phyloP scores from a whole-genome alignment of 176 grass and related monocot species.

The Avena sativa region DNA sequence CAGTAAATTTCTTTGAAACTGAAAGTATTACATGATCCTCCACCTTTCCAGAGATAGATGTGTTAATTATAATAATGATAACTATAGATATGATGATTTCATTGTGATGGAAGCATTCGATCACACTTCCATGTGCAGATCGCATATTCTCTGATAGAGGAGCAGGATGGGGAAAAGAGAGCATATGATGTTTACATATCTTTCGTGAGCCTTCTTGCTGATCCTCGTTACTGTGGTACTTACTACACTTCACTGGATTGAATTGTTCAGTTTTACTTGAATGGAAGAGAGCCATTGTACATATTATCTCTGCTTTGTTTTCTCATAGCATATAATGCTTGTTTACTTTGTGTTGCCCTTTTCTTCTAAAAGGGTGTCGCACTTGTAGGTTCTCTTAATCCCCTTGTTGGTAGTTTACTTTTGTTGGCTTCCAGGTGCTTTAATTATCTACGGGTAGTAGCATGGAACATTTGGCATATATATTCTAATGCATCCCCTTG shows the following conservation, averaged over 20 bases:
- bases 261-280: conserved; percentile 21
- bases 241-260: conserved; percentile 32
- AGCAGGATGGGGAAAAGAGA: conserved; percentile 81
- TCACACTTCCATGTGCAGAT: conserved; percentile 63
- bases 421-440: conserved; percentile 11
- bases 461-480: neutral
- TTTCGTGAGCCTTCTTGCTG: conserved; percentile 90
- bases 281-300: neutral
- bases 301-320: neutral
- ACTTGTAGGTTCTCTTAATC: neutral
- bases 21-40: conserved; percentile 1
- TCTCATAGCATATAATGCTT: conserved; percentile 1
- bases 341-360: neutral
- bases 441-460: conserved; percentile 3
- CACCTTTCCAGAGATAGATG: neutral
- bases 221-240: conserved; percentile 91
- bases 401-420: conserved; percentile 31
- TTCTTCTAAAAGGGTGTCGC: neutral
- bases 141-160: conserved; percentile 86
- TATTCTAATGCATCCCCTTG: neutral
- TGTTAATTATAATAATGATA: neutral
- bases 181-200: conserved; percentile 82
- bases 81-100: conserved; percentile 9
- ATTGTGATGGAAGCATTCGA: conserved; percentile 20
- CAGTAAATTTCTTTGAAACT: conserved; percentile 1